Conservation (phyloP, 2,329 filamentous ascomycete genomes). For the Pseudogymnoascus sp. region DNA sequence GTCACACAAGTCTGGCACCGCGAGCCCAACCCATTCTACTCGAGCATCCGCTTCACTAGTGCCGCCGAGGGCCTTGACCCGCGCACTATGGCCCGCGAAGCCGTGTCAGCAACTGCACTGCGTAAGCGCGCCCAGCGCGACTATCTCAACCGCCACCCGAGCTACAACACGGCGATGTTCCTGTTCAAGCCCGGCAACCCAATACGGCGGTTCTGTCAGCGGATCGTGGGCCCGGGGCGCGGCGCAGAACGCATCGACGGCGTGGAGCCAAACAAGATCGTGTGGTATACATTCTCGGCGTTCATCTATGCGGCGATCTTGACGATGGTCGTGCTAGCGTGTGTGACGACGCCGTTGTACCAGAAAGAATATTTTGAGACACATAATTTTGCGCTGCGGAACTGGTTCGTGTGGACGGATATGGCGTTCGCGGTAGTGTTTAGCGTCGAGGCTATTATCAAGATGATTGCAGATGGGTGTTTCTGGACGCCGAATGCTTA, state of each 20-base stretch:
- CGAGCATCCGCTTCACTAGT: constrained; percentile 59
- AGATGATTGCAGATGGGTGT: constrained; percentile 89
- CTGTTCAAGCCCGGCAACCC: constrained; percentile 73
- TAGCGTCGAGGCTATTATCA: constrained; percentile 76
- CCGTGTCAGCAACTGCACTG: constrained; percentile 71
- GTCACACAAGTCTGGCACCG: constrained; percentile 47
- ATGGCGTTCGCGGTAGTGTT: constrained; percentile 83
- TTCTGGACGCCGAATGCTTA: constrained; percentile 98
- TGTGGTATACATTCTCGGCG: constrained; percentile 90
- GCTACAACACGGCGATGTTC: constrained; percentile 87
- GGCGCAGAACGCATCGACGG: constrained; percentile 83
- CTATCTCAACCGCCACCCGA: constrained; percentile 77
- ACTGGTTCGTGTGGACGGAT: constrained; percentile 96
- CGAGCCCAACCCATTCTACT: constrained; percentile 94
- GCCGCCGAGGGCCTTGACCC: constrained; percentile 75
- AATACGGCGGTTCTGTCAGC: constrained; percentile 74
- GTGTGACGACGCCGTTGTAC: constrained; percentile 87
- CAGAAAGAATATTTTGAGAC: constrained; percentile 76
- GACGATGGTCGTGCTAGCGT: constrained; percentile 94
- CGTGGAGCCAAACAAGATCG: constrained; percentile 74
- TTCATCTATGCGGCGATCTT: constrained; percentile 92
- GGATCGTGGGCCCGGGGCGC: constrained; percentile 82
- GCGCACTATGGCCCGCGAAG: constrained; percentile 80
- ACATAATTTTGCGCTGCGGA: constrained; percentile 49
- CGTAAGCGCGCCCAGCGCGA: constrained; percentile 84